Evolutionary conservation across 192 early-diverging fungal genomes (phyloP).

Genomic region (Coemansia reversa): DNA sequence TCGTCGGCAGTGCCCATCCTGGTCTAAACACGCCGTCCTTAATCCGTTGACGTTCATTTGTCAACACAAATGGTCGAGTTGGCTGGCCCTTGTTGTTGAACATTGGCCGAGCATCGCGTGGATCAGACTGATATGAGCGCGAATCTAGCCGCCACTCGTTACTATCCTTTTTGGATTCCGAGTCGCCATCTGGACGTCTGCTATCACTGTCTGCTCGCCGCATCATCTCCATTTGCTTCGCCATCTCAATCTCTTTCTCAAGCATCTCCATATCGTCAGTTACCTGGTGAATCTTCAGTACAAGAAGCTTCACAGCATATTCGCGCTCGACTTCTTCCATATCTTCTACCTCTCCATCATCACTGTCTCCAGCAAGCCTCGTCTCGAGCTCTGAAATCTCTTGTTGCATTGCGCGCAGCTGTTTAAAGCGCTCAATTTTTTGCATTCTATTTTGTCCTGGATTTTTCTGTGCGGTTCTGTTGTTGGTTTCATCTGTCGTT

Average conservation of each 20-base stretch:
- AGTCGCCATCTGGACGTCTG: conserved; percentile 3
- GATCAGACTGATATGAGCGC: conserved; percentile 46
- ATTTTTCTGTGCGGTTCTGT: conserved; percentile 7
- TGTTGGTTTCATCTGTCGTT: conserved; percentile 43
- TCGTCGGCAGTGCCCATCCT: conserved; percentile 86
- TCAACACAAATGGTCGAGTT: conserved; percentile 87
- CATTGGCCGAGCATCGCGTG: conserved; percentile 15
- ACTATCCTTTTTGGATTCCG: conserved; percentile 3
- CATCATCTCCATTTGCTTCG: conserved; percentile 70
- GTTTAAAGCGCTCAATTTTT: conserved; percentile 54
- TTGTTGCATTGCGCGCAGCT: conserved; percentile 68
- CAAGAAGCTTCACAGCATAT: conserved; percentile 66
- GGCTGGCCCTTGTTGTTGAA: conserved; percentile 53
- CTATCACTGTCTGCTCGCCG: conserved; percentile 17
- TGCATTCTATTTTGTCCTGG: conserved; percentile 28
- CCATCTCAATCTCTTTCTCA: conserved; percentile 76
- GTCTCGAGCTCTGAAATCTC: conserved; percentile 75
- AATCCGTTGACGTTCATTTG: conserved; percentile 69
- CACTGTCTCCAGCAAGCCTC: conserved; percentile 49
- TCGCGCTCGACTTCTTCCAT: conserved; percentile 80
- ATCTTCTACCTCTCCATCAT: conserved; percentile 50
- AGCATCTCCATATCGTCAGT: conserved; percentile 69
- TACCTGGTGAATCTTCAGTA: conserved; percentile 69
- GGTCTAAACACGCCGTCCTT: conserved; percentile 81
- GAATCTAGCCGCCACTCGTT: conserved; percentile 54